Evolutionary conservation across 2,329 filamentous ascomycete species (phyloP).

Genomic region (Scleromitrula shiraiana): DNA sequence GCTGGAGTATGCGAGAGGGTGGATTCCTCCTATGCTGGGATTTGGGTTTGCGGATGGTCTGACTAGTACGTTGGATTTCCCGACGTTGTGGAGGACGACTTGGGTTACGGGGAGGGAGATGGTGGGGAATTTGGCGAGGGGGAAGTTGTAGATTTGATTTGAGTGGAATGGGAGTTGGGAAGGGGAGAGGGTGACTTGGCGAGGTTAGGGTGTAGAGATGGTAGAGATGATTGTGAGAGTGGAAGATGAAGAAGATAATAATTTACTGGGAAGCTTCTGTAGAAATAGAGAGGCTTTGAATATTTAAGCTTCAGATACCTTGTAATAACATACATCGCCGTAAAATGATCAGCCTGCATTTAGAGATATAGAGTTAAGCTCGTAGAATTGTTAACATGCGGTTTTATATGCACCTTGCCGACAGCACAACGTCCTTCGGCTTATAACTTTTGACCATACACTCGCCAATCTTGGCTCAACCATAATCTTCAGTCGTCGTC

Average conservation of each 20-base stretch:
- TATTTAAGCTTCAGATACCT: constrained; percentile 3
- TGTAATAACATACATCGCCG: too few species aligned
- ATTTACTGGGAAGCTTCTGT: not conserved
- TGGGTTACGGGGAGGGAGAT: constrained; percentile 69
- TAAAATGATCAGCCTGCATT: too few species aligned
- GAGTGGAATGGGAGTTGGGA: too few species aligned
- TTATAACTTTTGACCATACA: too few species aligned
- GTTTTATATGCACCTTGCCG: too few species aligned
- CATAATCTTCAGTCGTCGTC: constrained; percentile 28
- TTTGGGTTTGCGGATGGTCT: constrained; percentile 82
- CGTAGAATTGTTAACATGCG: too few species aligned
- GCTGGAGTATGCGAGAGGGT: constrained; percentile 76
- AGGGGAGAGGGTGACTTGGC: not conserved
- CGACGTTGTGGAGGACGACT: constrained; percentile 75
- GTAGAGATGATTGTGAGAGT: not conserved
- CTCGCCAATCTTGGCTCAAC: not conserved
- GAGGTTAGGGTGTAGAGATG: not conserved
- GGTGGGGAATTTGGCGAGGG: constrained; percentile 57
- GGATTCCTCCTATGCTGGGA: constrained; percentile 88
- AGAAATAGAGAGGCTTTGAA: not conserved
- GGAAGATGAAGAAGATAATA: not conserved
- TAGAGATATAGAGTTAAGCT: too few species aligned
- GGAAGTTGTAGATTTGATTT: constrained; percentile 3
- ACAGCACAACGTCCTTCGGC: too few species aligned
- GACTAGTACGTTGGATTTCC: constrained; percentile 72